Evolutionary conservation across 768 basidiomycete species (phyloP).

Genomic region (Calocybe gangraenosa): DNA sequence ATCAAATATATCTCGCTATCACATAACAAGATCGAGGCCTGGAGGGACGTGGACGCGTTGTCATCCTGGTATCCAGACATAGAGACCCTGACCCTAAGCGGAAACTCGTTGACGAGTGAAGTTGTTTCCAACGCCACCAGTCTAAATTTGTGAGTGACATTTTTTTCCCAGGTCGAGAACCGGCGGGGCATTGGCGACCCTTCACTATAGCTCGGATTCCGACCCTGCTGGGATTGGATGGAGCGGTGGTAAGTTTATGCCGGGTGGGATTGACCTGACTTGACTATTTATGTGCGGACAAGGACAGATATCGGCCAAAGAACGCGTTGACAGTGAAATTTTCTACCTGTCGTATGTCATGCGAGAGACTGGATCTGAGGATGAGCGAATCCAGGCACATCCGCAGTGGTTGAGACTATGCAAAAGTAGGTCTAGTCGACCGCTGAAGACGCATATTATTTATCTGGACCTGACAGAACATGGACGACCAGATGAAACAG

Average conservation of each 20-base stretch:
- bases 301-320: conserved; percentile 58
- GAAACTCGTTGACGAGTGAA: conserved; percentile 60
- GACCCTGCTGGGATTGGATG: conserved; percentile 60
- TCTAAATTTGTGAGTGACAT: too few relatives aligned
- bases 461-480: conserved; percentile 39
- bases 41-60: conserved; percentile 64
- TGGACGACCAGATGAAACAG: conserved; percentile 43
- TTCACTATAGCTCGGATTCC: conserved; percentile 66
- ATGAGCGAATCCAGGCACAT: conserved; percentile 43
- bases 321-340: conserved; percentile 77
- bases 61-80: conserved; percentile 66
- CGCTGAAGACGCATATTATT: conserved; percentile 2
- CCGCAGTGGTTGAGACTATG: conserved; percentile 66
- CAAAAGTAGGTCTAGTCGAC: conserved; percentile 40
- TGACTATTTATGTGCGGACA: conserved; percentile 3
- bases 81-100: conserved; percentile 52
- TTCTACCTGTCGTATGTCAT: conserved; percentile 73
- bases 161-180: conserved; percentile 28
- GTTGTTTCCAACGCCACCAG: conserved; percentile 24
- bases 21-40: conserved; percentile 51
- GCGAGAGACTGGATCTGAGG: conserved; percentile 38
- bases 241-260: conserved; percentile 46
- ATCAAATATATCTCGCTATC: conserved; percentile 63
- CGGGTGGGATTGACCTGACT: conserved; percentile 7
- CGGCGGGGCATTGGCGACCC: conserved; percentile 44